Evolutionary conservation across 805 yeast species (phyloP).

Genomic region (Brettanomyces custersianus): DNA sequence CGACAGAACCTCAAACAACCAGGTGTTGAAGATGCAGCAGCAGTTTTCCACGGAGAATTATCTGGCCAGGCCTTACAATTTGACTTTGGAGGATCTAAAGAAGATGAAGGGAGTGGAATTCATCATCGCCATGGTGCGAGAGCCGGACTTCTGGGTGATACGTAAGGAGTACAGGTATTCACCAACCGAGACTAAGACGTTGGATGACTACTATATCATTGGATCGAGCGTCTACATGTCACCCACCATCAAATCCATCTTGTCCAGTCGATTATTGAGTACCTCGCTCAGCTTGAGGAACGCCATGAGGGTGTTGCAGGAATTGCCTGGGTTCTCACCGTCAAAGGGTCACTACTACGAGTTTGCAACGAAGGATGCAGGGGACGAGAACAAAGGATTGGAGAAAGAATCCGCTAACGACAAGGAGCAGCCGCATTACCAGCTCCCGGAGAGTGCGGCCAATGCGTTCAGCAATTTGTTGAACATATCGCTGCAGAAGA

Average conservation of each 20-base stretch:
- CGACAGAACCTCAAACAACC: slow-evolving; percentile 89
- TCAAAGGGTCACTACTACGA: slow-evolving; percentile 48
- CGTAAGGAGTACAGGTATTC: slow-evolving; percentile 66
- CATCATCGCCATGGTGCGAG: slow-evolving; percentile 62
- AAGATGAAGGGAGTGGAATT: slow-evolving; percentile 86
- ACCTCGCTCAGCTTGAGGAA: slow-evolving; percentile 35
- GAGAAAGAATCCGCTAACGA: not conserved
- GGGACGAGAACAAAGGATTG: not conserved
- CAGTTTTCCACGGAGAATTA: slow-evolving; percentile 57
- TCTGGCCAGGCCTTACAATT: slow-evolving; percentile 23
- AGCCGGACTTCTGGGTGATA: slow-evolving; percentile 90
- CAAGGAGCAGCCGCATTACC: slow-evolving; percentile 1
- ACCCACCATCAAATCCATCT: slow-evolving; percentile 63
- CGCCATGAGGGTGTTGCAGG: slow-evolving; percentile 37
- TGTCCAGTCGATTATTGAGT: slow-evolving; percentile 61
- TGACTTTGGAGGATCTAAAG: slow-evolving; percentile 39
- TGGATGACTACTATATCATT: slow-evolving; percentile 78
- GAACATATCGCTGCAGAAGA: slow-evolving; percentile 20
- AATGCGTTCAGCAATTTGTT: slow-evolving; percentile 22
- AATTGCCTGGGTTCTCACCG: slow-evolving; percentile 47
- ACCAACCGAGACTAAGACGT: slow-evolving; percentile 39
- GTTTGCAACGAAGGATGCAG: not conserved
- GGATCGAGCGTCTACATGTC: slow-evolving; percentile 93
- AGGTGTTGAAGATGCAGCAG: slow-evolving; percentile 89
- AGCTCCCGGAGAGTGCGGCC: slow-evolving; percentile 16